Evolutionary conservation across 768 basidiomycete genomes (phyloP).

Genomic region (Hydnomerulius pinastri): DNA sequence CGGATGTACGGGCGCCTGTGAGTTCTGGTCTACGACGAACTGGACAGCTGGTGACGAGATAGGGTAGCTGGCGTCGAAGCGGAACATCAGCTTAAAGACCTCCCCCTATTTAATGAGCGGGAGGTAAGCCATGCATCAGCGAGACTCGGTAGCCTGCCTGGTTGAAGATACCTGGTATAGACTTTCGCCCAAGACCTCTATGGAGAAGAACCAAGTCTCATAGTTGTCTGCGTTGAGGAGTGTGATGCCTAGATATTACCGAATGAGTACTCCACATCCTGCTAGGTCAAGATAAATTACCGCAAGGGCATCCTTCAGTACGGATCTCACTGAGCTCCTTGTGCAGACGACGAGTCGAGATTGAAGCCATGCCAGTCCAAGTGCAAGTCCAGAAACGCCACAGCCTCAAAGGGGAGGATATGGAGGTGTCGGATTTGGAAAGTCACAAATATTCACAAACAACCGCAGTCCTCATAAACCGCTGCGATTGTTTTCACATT

Average conservation of each 20-base stretch:
- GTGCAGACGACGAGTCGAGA: slow-evolving; percentile 61
- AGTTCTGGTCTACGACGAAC: slow-evolving; percentile 68
- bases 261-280: slow-evolving; percentile 1
- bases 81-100: slow-evolving; percentile 75
- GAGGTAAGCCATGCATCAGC: not conserved
- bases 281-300: slow-evolving; percentile 34
- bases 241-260: slow-evolving; percentile 56
- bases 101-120: slow-evolving; percentile 53
- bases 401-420: not conserved
- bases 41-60: slow-evolving; percentile 88
- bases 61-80: slow-evolving; percentile 81
- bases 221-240: slow-evolving; percentile 78
- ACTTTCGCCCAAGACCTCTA: slow-evolving; percentile 85
- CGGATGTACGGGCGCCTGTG: slow-evolving; percentile 76
- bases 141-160: not conserved
- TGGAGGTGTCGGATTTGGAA: slow-evolving; percentile 10
- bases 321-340: slow-evolving; percentile 75
- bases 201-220: slow-evolving; percentile 72
- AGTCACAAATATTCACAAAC: slow-evolving; percentile 42
- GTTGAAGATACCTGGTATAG: slow-evolving; percentile 59
- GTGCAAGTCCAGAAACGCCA: slow-evolving; percentile 13
- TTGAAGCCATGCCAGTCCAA: slow-evolving; percentile 52
- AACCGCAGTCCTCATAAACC: slow-evolving; percentile 32
- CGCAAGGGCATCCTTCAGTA: slow-evolving; percentile 65
- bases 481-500: slow-evolving; percentile 11